These are phyloP conservation scores for Chloranthus sessilifolius DNA, from an alignment of 164 flowering plant species.

Conservation along the genomic window DNA sequence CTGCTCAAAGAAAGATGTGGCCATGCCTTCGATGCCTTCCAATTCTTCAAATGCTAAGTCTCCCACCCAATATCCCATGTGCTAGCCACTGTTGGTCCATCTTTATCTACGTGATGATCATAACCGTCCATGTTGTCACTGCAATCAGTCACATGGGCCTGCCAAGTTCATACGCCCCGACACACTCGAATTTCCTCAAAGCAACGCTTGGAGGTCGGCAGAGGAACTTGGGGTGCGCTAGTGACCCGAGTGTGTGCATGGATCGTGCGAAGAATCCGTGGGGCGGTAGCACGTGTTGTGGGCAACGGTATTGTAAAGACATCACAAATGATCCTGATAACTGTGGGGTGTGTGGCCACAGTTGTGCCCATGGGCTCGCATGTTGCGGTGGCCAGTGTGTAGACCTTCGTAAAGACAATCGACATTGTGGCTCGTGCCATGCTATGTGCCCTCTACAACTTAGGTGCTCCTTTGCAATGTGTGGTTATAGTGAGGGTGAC, in stretches of 20 bases:
- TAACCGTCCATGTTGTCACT: conserved; percentile 3
- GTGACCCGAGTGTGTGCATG: conserved; percentile 22
- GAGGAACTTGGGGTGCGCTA: conserved; percentile 20
- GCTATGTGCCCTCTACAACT: conserved; percentile 19
- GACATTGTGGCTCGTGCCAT: conserved; percentile 29
- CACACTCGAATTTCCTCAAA: conserved; percentile 26
- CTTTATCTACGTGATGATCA: conserved; percentile 4
- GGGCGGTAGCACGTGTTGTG: conserved; percentile 29
- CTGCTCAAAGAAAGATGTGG: no score
- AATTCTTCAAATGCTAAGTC: no score
- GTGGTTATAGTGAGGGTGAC: conserved; percentile 25
- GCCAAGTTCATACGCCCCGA: conserved; percentile 4
- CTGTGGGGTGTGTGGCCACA: conserved; percentile 28
- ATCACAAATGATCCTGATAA: conserved; percentile 17
- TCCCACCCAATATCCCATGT: no score
- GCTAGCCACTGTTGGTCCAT: not conserved
- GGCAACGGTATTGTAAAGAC: conserved; percentile 23
- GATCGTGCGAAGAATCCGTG: conserved; percentile 31
- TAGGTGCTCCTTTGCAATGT: conserved; percentile 25
- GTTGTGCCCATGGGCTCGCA: conserved; percentile 17
- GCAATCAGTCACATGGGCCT: not conserved
- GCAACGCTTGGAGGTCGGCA: conserved; percentile 17
- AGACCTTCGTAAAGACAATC: conserved; percentile 22
- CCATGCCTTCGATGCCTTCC: not conserved
- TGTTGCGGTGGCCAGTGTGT: conserved; percentile 34